A percentile compares a stretch with the other conserved stretches of the same genome.
These are phyloP conservation scores for Globisporangium apiculatum DNA, from an alignment of 352 stramenopile species.

Conservation along the genomic window DNA sequence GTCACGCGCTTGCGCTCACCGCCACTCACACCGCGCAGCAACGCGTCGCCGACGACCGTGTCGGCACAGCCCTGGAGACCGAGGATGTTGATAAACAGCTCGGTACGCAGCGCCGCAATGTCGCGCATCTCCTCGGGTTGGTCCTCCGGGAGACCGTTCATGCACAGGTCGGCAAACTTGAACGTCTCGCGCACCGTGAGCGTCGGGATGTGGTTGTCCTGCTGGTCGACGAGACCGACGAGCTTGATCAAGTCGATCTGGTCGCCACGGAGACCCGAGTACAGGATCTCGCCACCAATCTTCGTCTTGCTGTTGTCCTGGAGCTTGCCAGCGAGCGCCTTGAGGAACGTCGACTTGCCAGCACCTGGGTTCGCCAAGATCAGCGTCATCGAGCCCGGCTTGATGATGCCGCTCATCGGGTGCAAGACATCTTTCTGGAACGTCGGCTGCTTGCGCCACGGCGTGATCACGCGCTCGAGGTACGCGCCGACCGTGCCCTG, in stretches of 20 bases:
- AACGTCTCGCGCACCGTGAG: too few relatives aligned
- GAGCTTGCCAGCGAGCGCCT: slow-evolving; percentile 59
- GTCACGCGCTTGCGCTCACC: slow-evolving; percentile 82
- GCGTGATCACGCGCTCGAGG: too few relatives aligned
- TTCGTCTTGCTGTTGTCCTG: slow-evolving; percentile 31
- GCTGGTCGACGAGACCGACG: slow-evolving; percentile 45
- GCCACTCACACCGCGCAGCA: slow-evolving; percentile 82
- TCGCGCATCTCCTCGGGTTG: too few relatives aligned
- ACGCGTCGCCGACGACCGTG: too few relatives aligned
- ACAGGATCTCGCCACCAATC: slow-evolving; percentile 56
- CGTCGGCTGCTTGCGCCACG: too few relatives aligned
- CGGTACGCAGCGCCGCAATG: slow-evolving; percentile 15
- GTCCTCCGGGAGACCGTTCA: not conserved
- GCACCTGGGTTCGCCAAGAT: slow-evolving; percentile 66
- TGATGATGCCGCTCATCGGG: slow-evolving; percentile 14
- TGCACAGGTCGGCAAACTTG: too few relatives aligned
- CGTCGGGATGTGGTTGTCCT: too few relatives aligned
- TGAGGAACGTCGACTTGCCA: slow-evolving; percentile 75
- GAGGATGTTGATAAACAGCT: slow-evolving; percentile 52
- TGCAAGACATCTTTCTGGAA: too few relatives aligned
- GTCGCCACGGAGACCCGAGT: slow-evolving; percentile 41
- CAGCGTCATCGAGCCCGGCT: slow-evolving; percentile 38
- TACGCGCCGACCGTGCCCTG: too few relatives aligned
- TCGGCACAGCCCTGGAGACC: too few relatives aligned
- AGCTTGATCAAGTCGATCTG: slow-evolving; percentile 67